These are phyloP conservation scores for Begonia peltatifolia DNA, from an alignment of 306 rosid species.

Conservation along the genomic window DNA sequence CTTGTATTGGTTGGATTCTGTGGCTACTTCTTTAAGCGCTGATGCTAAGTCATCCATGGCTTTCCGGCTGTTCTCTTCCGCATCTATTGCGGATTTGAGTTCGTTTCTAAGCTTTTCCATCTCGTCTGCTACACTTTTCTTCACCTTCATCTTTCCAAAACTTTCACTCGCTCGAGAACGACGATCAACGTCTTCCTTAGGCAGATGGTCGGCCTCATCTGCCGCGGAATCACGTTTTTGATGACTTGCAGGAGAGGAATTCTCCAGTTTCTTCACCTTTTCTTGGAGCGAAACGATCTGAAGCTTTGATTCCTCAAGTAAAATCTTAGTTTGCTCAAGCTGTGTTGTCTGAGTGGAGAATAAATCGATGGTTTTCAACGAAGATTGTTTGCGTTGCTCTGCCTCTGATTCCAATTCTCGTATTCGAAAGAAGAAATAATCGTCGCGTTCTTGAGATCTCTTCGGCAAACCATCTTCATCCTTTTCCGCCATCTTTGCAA, in stretches of 20 bases:
- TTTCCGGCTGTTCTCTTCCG: conserved; percentile 64
- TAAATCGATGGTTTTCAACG: conserved; percentile 37
- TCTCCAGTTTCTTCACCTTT: conserved; percentile 15
- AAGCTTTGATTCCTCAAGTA: conserved; percentile 42
- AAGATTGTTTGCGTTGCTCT: conserved; percentile 33
- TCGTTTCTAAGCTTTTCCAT: conserved; percentile 27
- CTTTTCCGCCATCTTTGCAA: conserved; percentile 14
- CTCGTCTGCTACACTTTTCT: conserved; percentile 21
- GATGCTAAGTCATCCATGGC: conserved; percentile 86
- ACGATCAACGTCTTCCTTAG: conserved; percentile 4
- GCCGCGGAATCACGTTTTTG: neutral
- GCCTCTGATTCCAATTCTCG: conserved; percentile 36
- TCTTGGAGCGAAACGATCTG: conserved; percentile 31
- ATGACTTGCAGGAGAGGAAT: neutral
- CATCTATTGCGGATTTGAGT: conserved; percentile 34
- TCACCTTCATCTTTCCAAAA: conserved; percentile 15
- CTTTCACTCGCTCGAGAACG: conserved; percentile 12
- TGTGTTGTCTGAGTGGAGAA: conserved; percentile 44
- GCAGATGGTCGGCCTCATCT: neutral
- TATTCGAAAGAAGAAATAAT: conserved; percentile 1
- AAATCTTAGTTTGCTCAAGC: conserved; percentile 38
- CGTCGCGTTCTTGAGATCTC: no score
- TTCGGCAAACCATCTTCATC: neutral
- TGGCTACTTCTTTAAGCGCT: conserved; percentile 75
- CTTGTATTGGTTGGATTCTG: conserved; percentile 53